These are phyloP conservation scores for Zygosaccharomyces kombuchaensis DNA, from an alignment of 805 yeast genomes.

Conservation along the genomic window DNA sequence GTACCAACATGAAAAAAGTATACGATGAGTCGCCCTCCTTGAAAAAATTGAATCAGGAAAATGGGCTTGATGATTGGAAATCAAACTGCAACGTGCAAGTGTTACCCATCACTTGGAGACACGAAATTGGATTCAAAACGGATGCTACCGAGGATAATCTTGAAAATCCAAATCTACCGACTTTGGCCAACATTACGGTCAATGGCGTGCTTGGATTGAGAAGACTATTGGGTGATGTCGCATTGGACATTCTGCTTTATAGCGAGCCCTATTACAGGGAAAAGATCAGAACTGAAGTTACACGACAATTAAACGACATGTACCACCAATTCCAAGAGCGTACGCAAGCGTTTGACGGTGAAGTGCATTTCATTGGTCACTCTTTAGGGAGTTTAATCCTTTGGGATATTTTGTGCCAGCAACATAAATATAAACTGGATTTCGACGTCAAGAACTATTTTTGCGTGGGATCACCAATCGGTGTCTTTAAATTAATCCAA, in stretches of 20 bases:
- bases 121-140: slow-evolving; percentile 59
- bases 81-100: slow-evolving; percentile 68
- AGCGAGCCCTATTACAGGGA: slow-evolving; percentile 65
- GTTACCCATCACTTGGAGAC: slow-evolving; percentile 90
- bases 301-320: slow-evolving; percentile 56
- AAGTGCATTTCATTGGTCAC: slow-evolving; percentile 82
- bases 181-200: slow-evolving; percentile 66
- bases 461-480: slow-evolving; percentile 86
- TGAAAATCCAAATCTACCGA: slow-evolving; percentile 46
- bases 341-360: slow-evolving; percentile 74
- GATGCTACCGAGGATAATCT: slow-evolving; percentile 42
- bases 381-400: slow-evolving; percentile 86
- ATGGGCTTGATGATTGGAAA: slow-evolving; percentile 40
- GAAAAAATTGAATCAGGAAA: slow-evolving; percentile 41
- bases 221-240: slow-evolving; percentile 78
- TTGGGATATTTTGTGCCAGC: slow-evolving; percentile 64
- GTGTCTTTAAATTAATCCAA: slow-evolving; percentile 73
- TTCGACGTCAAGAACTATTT: slow-evolving; percentile 74
- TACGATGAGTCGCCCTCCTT: slow-evolving; percentile 41
- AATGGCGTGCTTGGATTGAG: slow-evolving; percentile 75
- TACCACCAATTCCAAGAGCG: slow-evolving; percentile 53
- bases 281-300: slow-evolving; percentile 60
- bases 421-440: slow-evolving; percentile 44
- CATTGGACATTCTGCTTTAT: slow-evolving; percentile 75
- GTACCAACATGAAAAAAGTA: slow-evolving; percentile 52